Percentiles rank a stretch among this genome's conserved stretches.
Evolutionary conservation across 805 yeast genomes (phyloP).

Genomic region (Saccharomycopsis capsularis): DNA sequence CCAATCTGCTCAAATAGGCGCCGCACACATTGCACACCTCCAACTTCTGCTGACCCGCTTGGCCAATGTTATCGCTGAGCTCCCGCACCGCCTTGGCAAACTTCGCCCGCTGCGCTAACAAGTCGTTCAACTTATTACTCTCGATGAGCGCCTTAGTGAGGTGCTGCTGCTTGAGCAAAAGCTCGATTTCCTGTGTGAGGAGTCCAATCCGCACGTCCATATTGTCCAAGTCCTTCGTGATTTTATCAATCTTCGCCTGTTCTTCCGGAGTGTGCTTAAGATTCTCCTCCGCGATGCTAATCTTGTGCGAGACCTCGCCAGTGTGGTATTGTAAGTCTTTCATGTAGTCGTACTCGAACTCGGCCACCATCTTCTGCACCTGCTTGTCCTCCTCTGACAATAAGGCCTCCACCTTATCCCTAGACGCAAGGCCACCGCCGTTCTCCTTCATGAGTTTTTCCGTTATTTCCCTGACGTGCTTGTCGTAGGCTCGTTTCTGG

Average conservation of each 20-base stretch:
- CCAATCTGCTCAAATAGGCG: slow-evolving; percentile 77
- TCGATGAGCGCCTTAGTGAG: slow-evolving; percentile 45
- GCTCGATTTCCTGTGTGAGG: slow-evolving; percentile 57
- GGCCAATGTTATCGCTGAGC: slow-evolving; percentile 68
- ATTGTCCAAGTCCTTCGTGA: slow-evolving; percentile 51
- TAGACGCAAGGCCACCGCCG: slow-evolving; percentile 44
- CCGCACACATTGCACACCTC: slow-evolving; percentile 91
- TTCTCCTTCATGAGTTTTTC: slow-evolving; percentile 67
- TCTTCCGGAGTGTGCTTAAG: slow-evolving; percentile 74
- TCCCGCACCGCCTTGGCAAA: slow-evolving; percentile 51
- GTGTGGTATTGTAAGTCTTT: slow-evolving; percentile 32
- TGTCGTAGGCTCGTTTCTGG: slow-evolving; percentile 30
- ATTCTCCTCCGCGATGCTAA: slow-evolving; percentile 53
- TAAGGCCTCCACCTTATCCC: slow-evolving; percentile 21
- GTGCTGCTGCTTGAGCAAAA: slow-evolving; percentile 42
- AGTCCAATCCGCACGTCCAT: slow-evolving; percentile 59
- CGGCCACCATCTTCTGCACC: slow-evolving; percentile 31
- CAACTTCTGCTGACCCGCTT: slow-evolving; percentile 80
- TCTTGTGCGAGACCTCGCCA: slow-evolving; percentile 58
- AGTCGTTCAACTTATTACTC: slow-evolving; percentile 38
- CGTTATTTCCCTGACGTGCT: slow-evolving; percentile 36
- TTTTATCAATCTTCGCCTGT: slow-evolving; percentile 46
- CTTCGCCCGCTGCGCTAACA: slow-evolving; percentile 43
- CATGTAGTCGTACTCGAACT: slow-evolving; percentile 44
- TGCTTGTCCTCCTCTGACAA: slow-evolving; percentile 41